Percentiles rank a stretch among this genome's conserved stretches.
These are phyloP conservation scores for Lentinula edodes DNA, from an alignment of 768 basidiomycete species.

Conservation along the genomic window DNA sequence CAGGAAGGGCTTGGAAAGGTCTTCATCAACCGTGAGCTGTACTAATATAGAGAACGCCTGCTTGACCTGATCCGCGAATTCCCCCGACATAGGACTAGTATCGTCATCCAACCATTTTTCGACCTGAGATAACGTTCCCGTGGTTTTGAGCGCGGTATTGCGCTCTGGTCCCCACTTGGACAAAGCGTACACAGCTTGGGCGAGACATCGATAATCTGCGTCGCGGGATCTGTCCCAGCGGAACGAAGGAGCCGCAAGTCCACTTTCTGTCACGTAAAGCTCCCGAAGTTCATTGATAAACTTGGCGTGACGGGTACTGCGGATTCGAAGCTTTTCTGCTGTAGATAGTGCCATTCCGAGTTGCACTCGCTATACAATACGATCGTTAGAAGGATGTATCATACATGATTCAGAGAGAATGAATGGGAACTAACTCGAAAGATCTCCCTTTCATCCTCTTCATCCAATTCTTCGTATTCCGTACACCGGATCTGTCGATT, in stretches of 20 bases:
- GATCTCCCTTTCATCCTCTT: constrained; percentile 34
- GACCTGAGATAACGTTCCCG: constrained; percentile 1
- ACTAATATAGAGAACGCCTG: not conserved
- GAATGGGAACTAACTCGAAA: constrained; percentile 32
- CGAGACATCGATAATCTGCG: constrained; percentile 29
- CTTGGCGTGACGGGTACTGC: constrained; percentile 30
- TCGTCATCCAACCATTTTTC: not conserved
- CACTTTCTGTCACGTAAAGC: constrained; percentile 20
- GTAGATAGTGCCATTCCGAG: constrained; percentile 48
- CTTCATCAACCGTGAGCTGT: not conserved
- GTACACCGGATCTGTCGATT: constrained; percentile 51
- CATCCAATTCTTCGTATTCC: constrained; percentile 37
- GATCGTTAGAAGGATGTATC: too few relatives aligned
- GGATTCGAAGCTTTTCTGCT: constrained; percentile 46
- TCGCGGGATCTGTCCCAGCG: constrained; percentile 27
- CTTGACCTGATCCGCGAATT: not conserved
- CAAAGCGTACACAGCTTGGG: constrained; percentile 7
- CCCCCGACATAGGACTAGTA: not conserved
- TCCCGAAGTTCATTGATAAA: constrained; percentile 36
- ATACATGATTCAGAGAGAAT: not conserved
- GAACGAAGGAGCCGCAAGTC: constrained; percentile 14
- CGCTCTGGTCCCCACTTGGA: not conserved
- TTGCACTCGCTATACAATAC: constrained; percentile 36
- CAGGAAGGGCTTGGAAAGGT: not conserved
- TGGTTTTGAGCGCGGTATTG: not conserved